Percentiles rank a stretch among this genome's conserved stretches.
Evolutionary conservation across 495 filamentous ascomycete genomes (phyloP).

Genomic region (Polyplosphaeria fusca): DNA sequence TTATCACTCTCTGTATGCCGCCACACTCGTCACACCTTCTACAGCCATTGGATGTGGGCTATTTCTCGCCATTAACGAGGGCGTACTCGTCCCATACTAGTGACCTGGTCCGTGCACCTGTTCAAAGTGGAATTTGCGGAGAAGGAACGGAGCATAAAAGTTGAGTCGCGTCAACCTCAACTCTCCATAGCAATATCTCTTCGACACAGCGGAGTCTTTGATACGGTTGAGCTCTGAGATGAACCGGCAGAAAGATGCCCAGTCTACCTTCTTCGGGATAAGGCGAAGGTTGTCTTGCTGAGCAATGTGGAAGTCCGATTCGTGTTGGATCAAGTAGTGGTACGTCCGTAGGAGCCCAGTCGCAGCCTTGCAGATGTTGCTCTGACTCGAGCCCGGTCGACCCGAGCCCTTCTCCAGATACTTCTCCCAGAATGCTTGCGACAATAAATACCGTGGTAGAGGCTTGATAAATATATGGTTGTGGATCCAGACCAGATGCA

Average conservation of each 20-base stretch:
- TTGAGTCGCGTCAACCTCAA: slow-evolving; percentile 31
- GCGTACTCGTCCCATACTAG: not conserved
- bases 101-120: slow-evolving; percentile 7
- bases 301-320: slow-evolving; percentile 30
- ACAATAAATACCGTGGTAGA: slow-evolving; percentile 24
- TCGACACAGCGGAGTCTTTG: slow-evolving; percentile 9
- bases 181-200: slow-evolving; percentile 34
- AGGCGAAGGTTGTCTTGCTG: slow-evolving; percentile 12
- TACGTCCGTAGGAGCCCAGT: slow-evolving; percentile 22
- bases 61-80: not conserved
- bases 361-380: slow-evolving; percentile 7
- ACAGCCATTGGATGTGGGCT: slow-evolving; percentile 1
- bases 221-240: slow-evolving; percentile 14
- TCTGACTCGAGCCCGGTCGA: not conserved
- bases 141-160: slow-evolving; percentile 19
- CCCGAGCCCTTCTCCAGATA: not conserved
- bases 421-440: slow-evolving; percentile 17
- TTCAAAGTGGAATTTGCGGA: slow-evolving; percentile 16
- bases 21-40: no score
- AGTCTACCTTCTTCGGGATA: slow-evolving; percentile 18
- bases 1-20: no score
- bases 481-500: slow-evolving; percentile 28
- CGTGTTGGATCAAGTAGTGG: slow-evolving; percentile 16
- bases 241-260: slow-evolving; percentile 18
- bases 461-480: slow-evolving; percentile 27